Base-by-base conservation (phyloP, 768 basidiomycete species). In the Russula sp. region DNA sequence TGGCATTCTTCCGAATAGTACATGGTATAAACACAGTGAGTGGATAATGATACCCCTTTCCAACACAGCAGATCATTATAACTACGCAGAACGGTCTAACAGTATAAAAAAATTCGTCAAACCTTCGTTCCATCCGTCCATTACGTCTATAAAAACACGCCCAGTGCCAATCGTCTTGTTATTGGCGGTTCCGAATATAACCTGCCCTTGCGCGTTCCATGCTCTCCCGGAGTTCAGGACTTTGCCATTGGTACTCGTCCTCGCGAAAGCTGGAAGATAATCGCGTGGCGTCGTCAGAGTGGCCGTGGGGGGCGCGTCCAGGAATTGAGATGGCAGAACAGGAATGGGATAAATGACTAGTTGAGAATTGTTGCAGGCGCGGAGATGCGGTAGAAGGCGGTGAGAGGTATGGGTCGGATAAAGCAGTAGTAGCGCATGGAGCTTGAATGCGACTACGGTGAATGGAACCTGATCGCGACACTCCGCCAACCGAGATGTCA, bases 161-260 rank as follows among this genome's bases (percentile, higher is more conserved):
- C 52, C 13, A 38, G 34, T 6, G 20, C 36, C 6, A 45, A 60
- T 18, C 5, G n/a, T 41, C 16, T 20, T 32, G 36, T 65, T 55
- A 66, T 67, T 54, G 59, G 9, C 58, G 48, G 20, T 56, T 54
- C 29, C 51, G 64, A 42, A 64, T 45, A 61, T 71, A 71, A n/a
- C 55, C 53, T 46, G 79, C 80, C 35, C 88, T 75, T 9, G 88
- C 88, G 8, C 77, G 75, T 72, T 83, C 83, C 88, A 90, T 91
- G 32, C 79, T 81, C 73, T 86, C 85, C 59, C 81, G 78, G 42
- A 91, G 69, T 74, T 87, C 84, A 1, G 83, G 78, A 69, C 85
- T 89, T 70, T 82, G 76, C 79, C 82, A 87, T 9, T 75, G 64
- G 35, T 66, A 68, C 47, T 77, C 74, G 53, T 83, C 82, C 65